Base-by-base conservation (phyloP, 1,284 basidiomycete genomes). In the Ceratobasidium sp. region DNA sequence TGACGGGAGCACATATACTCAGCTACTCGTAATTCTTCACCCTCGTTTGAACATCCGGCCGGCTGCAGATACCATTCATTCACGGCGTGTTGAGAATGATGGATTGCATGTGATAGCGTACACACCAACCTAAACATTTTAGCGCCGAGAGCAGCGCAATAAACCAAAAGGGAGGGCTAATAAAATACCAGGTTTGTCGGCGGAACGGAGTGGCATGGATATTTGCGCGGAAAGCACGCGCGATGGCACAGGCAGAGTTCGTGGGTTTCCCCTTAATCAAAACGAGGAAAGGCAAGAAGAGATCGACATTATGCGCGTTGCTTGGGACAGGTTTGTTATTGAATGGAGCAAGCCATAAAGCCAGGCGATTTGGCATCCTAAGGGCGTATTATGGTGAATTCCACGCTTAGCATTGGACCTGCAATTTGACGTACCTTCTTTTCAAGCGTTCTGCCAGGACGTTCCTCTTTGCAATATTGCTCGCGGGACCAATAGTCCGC, bases 341-440 rank as follows among this genome's bases (percentile, higher is more conserved):
- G 83, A 92, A 93, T 84, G 85, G 76, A 96, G 83, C 51, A 94
- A 84, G 78, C 92, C 91, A 81, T 95, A 95, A 22, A 96, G 82
- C 0, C 91, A 88, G 9, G 93, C 90, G 76, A 96, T 94, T 82
- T 96, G 94, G 82, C 95, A 92, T 48, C 93, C 94, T 93, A 95
- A 77, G 41, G 61, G 62, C 74, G 53, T 16, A n/a, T 24, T 64
- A 27, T 13, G 58, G 76, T 16, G 63, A 62, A 22, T 24, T 4
- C 9, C 39, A 1, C 19, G 59, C 2, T 31, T 63, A 22, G 49
- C 13, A 62, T 24, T 3, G 22, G n/a, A n/a, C n/a, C 24, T 46
- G 22, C 13, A n/a, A 51, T 27, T 24, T 13, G 29, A 76, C 80
- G 72, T 77, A 92, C 94, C 89, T 95, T 96, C 78, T 89, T 88